phyloP scores from a whole-genome alignment of 2,329 filamentous ascomycete species.

The Penicillium sp. region DNA sequence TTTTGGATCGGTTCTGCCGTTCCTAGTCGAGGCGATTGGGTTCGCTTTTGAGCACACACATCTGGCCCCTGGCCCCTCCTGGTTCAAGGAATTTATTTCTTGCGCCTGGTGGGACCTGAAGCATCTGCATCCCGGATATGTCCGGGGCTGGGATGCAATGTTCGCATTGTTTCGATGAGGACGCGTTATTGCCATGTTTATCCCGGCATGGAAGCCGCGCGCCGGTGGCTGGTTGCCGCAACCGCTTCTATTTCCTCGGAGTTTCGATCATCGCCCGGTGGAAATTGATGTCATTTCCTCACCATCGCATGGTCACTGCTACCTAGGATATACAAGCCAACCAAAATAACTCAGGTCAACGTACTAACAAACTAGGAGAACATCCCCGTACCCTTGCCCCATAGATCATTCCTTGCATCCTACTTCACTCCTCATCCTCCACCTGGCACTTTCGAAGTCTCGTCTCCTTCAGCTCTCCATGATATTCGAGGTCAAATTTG shows the following conservation, averaged over 20 bases:
- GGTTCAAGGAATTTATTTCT: background rate
- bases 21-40: conserved; percentile 38
- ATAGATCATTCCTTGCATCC: background rate
- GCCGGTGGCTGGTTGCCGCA: background rate
- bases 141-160: background rate
- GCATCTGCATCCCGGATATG: background rate
- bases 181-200: background rate
- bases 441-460: conserved; percentile 49
- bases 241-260: background rate
- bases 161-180: background rate
- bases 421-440: background rate
- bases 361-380: conserved; percentile 9
- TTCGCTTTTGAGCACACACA: conserved; percentile 48
- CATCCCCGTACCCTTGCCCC: background rate
- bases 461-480: conserved; percentile 42
- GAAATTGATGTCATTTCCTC: conserved; percentile 14
- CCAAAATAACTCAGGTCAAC: background rate
- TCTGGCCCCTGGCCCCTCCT: conserved; percentile 1
- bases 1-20: conserved; percentile 20
- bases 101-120: background rate
- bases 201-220: background rate
- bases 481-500: conserved; percentile 49
- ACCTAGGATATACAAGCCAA: background rate
- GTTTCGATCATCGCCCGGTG: background rate
- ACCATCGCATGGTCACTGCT: background rate